Conservation (phyloP, 2,329 filamentous ascomycete species). For the Epichloe elymi region DNA sequence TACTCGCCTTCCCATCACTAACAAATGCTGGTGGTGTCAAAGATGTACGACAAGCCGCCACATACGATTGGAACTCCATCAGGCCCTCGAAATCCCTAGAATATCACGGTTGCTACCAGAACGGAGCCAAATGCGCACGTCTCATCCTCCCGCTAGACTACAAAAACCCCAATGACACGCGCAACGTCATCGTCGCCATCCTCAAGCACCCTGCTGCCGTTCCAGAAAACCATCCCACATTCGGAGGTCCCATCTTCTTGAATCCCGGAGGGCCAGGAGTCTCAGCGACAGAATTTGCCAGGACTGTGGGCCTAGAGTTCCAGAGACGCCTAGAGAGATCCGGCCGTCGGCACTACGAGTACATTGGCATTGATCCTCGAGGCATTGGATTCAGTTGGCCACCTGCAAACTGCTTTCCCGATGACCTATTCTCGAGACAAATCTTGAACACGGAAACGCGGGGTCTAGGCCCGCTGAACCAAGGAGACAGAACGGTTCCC, state of each 20-base stretch:
- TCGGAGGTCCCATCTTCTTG: conserved; percentile 24
- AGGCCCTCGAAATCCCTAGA: conserved; percentile 9
- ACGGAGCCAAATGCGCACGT: conserved; percentile 24
- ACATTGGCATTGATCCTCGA: conserved; percentile 28
- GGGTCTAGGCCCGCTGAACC: not conserved
- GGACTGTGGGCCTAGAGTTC: conserved; percentile 12
- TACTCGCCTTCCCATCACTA: not conserved
- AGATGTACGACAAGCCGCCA: not conserved
- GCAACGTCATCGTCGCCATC: conserved; percentile 22
- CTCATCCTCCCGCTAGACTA: conserved; percentile 28
- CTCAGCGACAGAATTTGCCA: conserved; percentile 17
- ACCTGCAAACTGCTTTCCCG: conserved; percentile 4
- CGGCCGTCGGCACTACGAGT: conserved; percentile 19
- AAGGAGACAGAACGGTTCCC: not conserved
- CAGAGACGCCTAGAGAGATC: conserved; percentile 16
- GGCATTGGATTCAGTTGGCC: conserved; percentile 15
- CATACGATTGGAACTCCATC: conserved; percentile 8
- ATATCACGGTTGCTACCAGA: conserved; percentile 21
- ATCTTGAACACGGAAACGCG: not conserved
- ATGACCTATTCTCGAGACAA: conserved; percentile 10
- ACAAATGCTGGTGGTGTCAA: not conserved
- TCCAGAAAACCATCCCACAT: conserved; percentile 19
- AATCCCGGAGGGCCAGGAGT: conserved; percentile 28
- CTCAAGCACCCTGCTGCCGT: conserved; percentile 25
- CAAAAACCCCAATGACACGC: conserved; percentile 15